phyloP scores from a whole-genome alignment of 371 early-diverging fungal species.

The Vairimorpha ceranae region DNA sequence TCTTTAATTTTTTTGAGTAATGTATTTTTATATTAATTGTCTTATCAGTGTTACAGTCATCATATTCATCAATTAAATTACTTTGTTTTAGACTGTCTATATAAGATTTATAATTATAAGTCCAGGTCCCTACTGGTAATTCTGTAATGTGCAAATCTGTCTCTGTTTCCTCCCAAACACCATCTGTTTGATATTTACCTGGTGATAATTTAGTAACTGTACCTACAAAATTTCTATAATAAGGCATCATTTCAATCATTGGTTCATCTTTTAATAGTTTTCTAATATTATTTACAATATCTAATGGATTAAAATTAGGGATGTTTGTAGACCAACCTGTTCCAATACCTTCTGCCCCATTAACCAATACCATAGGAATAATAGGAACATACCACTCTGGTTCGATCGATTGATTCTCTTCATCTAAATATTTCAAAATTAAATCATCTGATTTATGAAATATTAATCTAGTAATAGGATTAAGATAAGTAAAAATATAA shows the following conservation, averaged over 20 bases:
- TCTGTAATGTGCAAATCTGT: conserved; percentile 76
- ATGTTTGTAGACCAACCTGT: conserved; percentile 74
- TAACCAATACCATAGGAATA: conserved; percentile 87
- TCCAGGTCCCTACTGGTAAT: conserved; percentile 87
- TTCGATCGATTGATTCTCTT: conserved; percentile 86
- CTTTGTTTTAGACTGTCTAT: conserved; percentile 70
- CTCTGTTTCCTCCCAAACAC: conserved; percentile 70
- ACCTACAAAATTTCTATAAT: conserved; percentile 83
- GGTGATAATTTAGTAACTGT: conserved; percentile 61
- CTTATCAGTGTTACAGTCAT: conserved; percentile 64
- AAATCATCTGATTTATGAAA: conserved; percentile 80
- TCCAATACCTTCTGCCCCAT: conserved; percentile 96
- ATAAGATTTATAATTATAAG: conserved; percentile 79
- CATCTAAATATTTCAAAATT: conserved; percentile 76
- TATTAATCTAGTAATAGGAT: conserved; percentile 71
- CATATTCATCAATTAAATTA: conserved; percentile 66
- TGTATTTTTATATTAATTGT: conserved; percentile 75
- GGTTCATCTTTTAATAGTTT: conserved; percentile 73
- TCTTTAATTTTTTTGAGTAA: conserved; percentile 67
- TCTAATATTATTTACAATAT: conserved; percentile 79
- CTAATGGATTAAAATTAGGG: conserved; percentile 78
- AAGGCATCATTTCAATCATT: conserved; percentile 75
- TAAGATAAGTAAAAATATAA: conserved; percentile 83
- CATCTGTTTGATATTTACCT: conserved; percentile 69
- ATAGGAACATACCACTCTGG: conserved; percentile 94